Conservation (phyloP, 2,329 filamentous ascomycete genomes). For the Dactylellina parvicollis region DNA sequence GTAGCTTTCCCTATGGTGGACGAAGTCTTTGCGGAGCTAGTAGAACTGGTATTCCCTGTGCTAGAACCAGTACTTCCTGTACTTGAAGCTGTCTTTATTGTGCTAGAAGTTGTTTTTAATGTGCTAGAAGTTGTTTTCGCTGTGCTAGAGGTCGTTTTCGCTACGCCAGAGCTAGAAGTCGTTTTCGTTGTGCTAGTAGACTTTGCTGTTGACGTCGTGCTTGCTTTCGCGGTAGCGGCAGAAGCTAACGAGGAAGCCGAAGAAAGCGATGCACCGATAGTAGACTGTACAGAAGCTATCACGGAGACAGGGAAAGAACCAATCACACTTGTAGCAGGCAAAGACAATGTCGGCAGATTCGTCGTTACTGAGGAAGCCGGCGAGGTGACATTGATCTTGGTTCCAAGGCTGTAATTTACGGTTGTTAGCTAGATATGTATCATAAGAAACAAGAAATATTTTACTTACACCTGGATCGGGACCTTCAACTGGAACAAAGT, state of each 20-base stretch:
- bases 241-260: neutral
- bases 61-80: neutral
- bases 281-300: conserved; percentile 16
- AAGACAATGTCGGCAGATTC: conserved; percentile 10
- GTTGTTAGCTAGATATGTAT: neutral
- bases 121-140: neutral
- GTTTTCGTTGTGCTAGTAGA: neutral
- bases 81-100: neutral
- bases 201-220: conserved; percentile 2
- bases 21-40: neutral
- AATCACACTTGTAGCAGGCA: conserved; percentile 22
- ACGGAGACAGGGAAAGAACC: conserved; percentile 46
- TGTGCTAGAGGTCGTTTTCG: neutral
- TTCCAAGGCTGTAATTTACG: conserved; percentile 5
- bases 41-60: neutral
- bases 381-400: conserved; percentile 26
- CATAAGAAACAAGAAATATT: too few species aligned
- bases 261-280: conserved; percentile 5
- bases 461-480: conserved; percentile 25
- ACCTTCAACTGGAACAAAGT: conserved; percentile 15
- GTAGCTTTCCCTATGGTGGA: neutral
- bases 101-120: neutral
- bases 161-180: too few species aligned
- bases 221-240: neutral
- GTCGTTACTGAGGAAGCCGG: conserved; percentile 20